Evolutionary conservation across 805 yeast species (phyloP).

Genomic region (Hagleromyces aurorensis): DNA sequence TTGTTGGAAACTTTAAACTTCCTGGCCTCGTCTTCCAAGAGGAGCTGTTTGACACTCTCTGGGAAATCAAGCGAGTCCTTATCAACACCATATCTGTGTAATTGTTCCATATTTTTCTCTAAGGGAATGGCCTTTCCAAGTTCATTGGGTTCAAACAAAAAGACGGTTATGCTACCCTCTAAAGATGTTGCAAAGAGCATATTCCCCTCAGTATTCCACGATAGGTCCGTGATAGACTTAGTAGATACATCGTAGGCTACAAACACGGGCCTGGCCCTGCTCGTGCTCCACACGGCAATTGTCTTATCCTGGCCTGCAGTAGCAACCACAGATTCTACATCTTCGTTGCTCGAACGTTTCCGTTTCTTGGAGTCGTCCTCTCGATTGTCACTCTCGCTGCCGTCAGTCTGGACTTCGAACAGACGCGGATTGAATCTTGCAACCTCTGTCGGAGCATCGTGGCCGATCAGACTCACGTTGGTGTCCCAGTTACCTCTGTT

Average conservation of each 20-base stretch:
- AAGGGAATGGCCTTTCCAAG: constrained; percentile 56
- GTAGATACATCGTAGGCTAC: constrained; percentile 69
- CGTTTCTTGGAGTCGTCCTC: constrained; percentile 5
- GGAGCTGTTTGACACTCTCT: constrained; percentile 73
- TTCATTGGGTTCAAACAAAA: constrained; percentile 56
- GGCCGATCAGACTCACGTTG: constrained; percentile 69
- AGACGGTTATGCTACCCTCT: constrained; percentile 72
- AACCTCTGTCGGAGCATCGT: constrained; percentile 80
- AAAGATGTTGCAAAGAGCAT: constrained; percentile 68
- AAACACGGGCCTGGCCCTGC: constrained; percentile 64
- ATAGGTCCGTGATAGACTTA: constrained; percentile 78
- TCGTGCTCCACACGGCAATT: constrained; percentile 82
- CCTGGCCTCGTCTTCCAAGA: constrained; percentile 57
- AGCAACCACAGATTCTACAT: constrained; percentile 68
- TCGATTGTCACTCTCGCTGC: constrained; percentile 7
- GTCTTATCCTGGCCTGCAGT: constrained; percentile 94
- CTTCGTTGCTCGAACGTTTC: constrained; percentile 14
- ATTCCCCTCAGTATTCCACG: constrained; percentile 82
- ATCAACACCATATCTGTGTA: constrained; percentile 82
- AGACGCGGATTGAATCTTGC: constrained; percentile 66
- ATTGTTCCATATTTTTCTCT: constrained; percentile 57
- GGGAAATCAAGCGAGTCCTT: constrained; percentile 79
- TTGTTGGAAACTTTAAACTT: constrained; percentile 23
- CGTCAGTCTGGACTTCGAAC: constrained; percentile 33
- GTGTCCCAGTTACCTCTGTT: constrained; percentile 77